A percentile compares a stretch with the other conserved stretches of the same genome.
Evolutionary conservation across 257 asterid species (phyloP).

Genomic region (Nicotiana knightiana): DNA sequence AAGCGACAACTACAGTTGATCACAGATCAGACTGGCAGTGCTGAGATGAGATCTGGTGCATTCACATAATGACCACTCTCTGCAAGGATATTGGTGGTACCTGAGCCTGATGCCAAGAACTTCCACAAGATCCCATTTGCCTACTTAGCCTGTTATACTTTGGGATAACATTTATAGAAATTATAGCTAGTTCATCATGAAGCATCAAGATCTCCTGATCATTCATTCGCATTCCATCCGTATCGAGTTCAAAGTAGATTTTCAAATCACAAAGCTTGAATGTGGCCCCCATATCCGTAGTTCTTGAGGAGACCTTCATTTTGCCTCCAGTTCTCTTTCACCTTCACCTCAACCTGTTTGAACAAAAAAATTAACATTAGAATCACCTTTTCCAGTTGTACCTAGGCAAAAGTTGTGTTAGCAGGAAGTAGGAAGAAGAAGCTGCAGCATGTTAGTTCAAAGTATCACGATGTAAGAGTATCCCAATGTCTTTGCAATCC

Average conservation of each 20-base stretch:
- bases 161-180: background rate
- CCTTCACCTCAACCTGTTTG: conserved; percentile 80
- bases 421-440: background rate
- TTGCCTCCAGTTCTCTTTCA: conserved; percentile 93
- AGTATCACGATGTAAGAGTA: background rate
- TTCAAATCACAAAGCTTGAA: conserved; percentile 50
- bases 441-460: background rate
- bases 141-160: background rate
- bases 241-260: background rate
- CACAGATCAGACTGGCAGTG: background rate
- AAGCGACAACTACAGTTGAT: background rate
- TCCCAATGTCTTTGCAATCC: background rate
- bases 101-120: conserved; percentile 2
- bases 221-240: background rate
- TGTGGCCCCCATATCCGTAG: conserved; percentile 90
- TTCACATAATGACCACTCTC: background rate
- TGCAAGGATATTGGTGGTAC: background rate
- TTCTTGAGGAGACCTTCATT: conserved; percentile 87
- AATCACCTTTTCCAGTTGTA: conserved; percentile 2
- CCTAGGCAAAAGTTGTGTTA: background rate
- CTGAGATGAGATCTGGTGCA: background rate
- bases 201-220: conserved; percentile 4
- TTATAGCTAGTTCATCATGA: background rate
- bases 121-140: background rate
- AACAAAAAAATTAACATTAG: background rate